Percentiles rank a stretch among this genome's conserved stretches.
Evolutionary conservation across 768 basidiomycete genomes (phyloP).

Genomic region (Gyrodon lividus): DNA sequence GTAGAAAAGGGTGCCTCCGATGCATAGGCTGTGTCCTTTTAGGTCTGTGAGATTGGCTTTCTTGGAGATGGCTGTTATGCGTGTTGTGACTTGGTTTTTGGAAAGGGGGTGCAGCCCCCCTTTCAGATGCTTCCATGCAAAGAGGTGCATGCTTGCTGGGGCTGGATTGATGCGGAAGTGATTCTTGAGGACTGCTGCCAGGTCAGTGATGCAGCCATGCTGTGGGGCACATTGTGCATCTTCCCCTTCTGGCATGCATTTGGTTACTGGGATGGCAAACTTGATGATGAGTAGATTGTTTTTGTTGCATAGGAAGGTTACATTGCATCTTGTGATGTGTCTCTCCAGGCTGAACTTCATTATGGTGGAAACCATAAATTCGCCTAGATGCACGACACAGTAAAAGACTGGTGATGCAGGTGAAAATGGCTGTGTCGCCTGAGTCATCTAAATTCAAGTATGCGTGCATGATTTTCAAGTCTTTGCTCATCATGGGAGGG

Average conservation of each 20-base stretch:
- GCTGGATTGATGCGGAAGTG: not conserved
- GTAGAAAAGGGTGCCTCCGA: slow-evolving; percentile 27
- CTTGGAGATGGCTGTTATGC: not conserved
- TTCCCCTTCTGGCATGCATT: not conserved
- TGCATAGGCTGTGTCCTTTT: slow-evolving; percentile 29
- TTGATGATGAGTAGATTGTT: not conserved
- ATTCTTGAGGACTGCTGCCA: not conserved
- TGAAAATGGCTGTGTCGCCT: no score
- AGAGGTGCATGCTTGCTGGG: not conserved
- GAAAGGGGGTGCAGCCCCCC: not conserved
- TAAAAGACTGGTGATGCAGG: no score
- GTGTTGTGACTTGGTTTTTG: not conserved
- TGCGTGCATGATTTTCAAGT: no score
- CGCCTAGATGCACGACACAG: no score
- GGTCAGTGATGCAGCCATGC: not conserved
- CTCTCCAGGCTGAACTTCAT: not conserved
- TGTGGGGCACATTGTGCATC: not conserved
- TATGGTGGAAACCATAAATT: no score
- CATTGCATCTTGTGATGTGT: not conserved
- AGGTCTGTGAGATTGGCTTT: not conserved
- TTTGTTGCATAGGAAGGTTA: not conserved
- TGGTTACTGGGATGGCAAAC: not conserved
- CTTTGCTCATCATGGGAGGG: no score
- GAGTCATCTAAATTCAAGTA: no score
- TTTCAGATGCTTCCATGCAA: not conserved